Conservation (phyloP, 805 yeast genomes). For the Metschnikowia reukaufii region DNA sequence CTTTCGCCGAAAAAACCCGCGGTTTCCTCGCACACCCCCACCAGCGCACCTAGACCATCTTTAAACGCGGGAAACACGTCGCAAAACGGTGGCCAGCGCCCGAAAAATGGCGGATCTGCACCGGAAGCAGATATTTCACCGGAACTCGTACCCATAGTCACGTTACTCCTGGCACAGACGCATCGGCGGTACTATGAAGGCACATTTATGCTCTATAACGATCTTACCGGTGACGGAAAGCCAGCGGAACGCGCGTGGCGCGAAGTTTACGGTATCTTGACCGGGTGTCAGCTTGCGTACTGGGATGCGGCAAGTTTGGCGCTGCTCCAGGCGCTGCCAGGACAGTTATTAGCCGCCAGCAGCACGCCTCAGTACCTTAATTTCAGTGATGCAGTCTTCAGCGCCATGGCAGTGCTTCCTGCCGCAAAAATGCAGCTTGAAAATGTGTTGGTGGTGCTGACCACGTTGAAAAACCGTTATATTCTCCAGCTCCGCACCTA, state of each 20-base stretch:
- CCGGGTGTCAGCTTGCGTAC: constrained; percentile 87
- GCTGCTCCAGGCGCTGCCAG: constrained; percentile 51
- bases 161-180: constrained; percentile 68
- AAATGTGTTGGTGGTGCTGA: constrained; percentile 84
- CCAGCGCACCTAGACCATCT: no score
- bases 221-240: constrained; percentile 77
- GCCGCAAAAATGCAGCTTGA: constrained; percentile 61
- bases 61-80: no score
- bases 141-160: constrained; percentile 67
- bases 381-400: constrained; percentile 85
- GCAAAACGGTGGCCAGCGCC: no score
- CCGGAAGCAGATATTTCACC: constrained; percentile 33
- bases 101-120: constrained; percentile 15
- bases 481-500: constrained; percentile 72
- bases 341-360: constrained; percentile 54
- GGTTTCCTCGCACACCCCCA: no score
- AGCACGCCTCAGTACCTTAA: constrained; percentile 85
- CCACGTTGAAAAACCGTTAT: constrained; percentile 87
- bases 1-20: no score
- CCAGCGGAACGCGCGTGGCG: constrained; percentile 85
- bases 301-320: constrained; percentile 81
- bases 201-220: constrained; percentile 69
- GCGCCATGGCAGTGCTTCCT: constrained; percentile 66
- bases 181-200: constrained; percentile 79
- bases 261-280: constrained; percentile 87